Evolutionary conservation across 2,329 filamentous ascomycete genomes (phyloP), one percentile per base, ranked within the genome.

Genomic region (Claviceps arundinis): DNA sequence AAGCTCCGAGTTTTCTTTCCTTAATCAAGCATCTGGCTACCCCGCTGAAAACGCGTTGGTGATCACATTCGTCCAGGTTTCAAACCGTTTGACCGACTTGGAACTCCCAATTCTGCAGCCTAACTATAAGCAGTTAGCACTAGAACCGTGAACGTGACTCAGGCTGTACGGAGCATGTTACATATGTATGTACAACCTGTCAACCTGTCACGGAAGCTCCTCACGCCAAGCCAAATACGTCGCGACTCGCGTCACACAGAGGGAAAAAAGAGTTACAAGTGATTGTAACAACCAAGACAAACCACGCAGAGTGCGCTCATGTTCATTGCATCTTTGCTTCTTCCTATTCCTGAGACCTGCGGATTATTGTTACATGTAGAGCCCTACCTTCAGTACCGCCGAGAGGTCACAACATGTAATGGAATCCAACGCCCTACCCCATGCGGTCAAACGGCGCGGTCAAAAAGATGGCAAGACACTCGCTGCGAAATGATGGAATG

Each of bases 281-380:
- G 2, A 5, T 9, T 41, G 5, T 9, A 42, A 19, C 16, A 19
- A 2, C 0, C 30, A 34, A 4, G 17, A 22, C n/a, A 17, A 22
- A 11, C 41, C 17, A 9, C 17, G 13, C 7, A 9, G 19, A 13
- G 9, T 42, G 2, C 17, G 17, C 17, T 42, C 3, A 34, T 4
- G 24, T 13, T 43, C 42, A 43, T 43, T 14, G 19, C 42, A 43
- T 24, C 19, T 24, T 43, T 16, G 11, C 42, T 11, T 13, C 41
- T 24, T 43, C 19, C 2, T 22, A 7, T 43, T 1, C 14, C 2
- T 16, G 5, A 14, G 19, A 14, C 13, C 42, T 51, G 48, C 51
- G 52, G 52, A 53, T 54, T 54, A 53, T 51, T 49, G 53, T 56
- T 54, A 55, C 55, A 56, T 44, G 26, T 56, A 37, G 55, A 42